Base-by-base conservation (phyloP, 352 stramenopile species). In the Blastocystis sp. region DNA sequence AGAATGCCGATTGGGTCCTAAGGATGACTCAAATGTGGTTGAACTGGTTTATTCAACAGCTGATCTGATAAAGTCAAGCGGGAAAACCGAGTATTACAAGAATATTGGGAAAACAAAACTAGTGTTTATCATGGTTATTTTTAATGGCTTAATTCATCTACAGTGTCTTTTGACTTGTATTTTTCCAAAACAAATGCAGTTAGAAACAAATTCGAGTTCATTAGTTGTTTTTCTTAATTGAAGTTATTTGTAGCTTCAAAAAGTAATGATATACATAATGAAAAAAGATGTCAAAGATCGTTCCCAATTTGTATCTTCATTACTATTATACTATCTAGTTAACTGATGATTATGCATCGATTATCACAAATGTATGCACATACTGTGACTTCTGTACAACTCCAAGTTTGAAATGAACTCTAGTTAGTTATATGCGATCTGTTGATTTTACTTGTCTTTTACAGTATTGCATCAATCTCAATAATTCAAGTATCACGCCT, bases 371-470 rank as follows among this genome's bases (percentile, higher is more conserved):
- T 29, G 43, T 84, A 2, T 84, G 73, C 39, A 29, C 45, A 15
- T 84, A 84, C 23, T 84, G 73, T 43, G 73, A 84, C 41, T 8
- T 84, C 34, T 84, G 73, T 84, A 64, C 5, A 1, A 13, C 18
- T 50, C 20, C 55, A 20, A 13, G 64, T 13, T 39, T 26, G 5
- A n/a, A 11, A 9, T 84, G n/a, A 68, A 4, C 6, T 11, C 4
- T 66, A 84, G 73, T 84, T 55, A 84, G 43, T n/a, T 84, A 84
- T 43, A 84, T 84, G 73, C 59, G 62, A 29, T 43, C 53, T 23
- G 53, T 84, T 9, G 73, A 84, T 43, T 84, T 84, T 55, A 64
- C 73, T 34, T 53, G 55, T 43, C 43, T 84, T 15, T 15, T 84
- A 5, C 43, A 84, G 53, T 84, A 84, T 55, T 84, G 62, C 50